Evolutionary conservation across 441 rosid genomes (phyloP), one percentile per base, ranked within the genome.

Genomic region (Populus trichocarpa): DNA sequence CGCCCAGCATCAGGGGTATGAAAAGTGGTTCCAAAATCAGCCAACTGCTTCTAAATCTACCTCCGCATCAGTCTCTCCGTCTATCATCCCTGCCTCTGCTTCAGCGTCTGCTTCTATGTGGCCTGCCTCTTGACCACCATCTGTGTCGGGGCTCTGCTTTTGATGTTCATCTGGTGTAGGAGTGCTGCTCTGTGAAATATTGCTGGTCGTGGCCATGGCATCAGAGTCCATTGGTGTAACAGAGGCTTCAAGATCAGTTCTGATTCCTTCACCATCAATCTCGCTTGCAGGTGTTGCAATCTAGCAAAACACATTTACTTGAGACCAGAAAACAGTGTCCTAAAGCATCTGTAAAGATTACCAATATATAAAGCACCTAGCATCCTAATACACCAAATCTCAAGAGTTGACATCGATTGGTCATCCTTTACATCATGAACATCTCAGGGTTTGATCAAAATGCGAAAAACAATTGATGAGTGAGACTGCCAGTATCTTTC

Each of bases 41-140:
- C 88, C 81, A 6, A 74, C 83, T 67, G 81, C 83, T 78, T 90
- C 90, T 67, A 83, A 79, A 75, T 93, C 93, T 66, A 78, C 91
- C 79, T 93, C 96, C 14, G 91, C 89, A 74, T 96, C 98, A 2
- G 94, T 87, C 85, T 94, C 98, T 9, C 91, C 84, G 35, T 93
- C 93, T 5, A 86, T 75, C 72, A 79, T 63, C 36, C 89, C 95
- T 0, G 84, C 77, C 74, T 89, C 94, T 4, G 57, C 86, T 79
- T 89, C 89, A 2, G 85, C 88, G 20, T 92, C 92, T 11, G 88
- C 90, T 73, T 93, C 97, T 33, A 88, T 71, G 70, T 89, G 96
- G 20, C 95, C 98, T 1, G 91, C 87, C 77, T 95, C 98, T 79
- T 87, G 98, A 72, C 95, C 95, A 0, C 70, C 84, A 35, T 92